These are phyloP conservation scores for Ceriops decandra DNA, from an alignment of 345 rosid species.

Conservation along the genomic window DNA sequence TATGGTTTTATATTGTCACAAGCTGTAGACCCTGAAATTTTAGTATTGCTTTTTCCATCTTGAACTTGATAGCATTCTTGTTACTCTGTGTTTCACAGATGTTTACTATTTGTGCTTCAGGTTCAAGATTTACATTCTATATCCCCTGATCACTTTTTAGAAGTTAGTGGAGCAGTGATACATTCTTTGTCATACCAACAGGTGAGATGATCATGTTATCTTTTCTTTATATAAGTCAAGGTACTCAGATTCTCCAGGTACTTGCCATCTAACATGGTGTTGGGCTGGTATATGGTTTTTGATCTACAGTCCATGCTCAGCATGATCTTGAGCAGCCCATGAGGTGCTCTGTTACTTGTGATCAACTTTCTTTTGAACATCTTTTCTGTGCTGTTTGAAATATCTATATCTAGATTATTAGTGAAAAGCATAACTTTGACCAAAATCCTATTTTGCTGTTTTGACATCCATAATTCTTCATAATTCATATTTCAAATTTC, in stretches of 20 bases:
- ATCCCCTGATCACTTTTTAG: slow-evolving; percentile 82
- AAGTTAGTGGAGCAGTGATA: slow-evolving; percentile 91
- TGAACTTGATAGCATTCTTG: neutral
- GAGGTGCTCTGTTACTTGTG: no score
- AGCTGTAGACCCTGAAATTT: no score
- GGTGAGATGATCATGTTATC: slow-evolving; percentile 34
- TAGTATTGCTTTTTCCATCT: neutral
- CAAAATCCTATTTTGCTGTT: neutral
- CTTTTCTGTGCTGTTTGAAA: neutral
- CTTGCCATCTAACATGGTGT: neutral
- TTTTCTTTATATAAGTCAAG: neutral
- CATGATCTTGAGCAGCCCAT: no score
- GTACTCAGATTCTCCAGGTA: slow-evolving; percentile 1
- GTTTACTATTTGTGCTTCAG: slow-evolving; percentile 37
- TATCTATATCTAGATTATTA: slow-evolving; percentile 9
- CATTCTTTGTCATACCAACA: slow-evolving; percentile 96
- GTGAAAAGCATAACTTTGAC: neutral
- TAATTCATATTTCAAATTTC: neutral
- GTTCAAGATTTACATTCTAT: slow-evolving; percentile 91
- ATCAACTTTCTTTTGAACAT: no score
- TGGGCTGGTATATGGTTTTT: no score
- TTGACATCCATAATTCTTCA: neutral
- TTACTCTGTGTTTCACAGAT: slow-evolving; percentile 6
- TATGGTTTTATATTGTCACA: no score
- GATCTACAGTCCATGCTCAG: no score